Evolutionary conservation across 148 eudicot species (phyloP).

Genomic region (Linanthus parryae): DNA sequence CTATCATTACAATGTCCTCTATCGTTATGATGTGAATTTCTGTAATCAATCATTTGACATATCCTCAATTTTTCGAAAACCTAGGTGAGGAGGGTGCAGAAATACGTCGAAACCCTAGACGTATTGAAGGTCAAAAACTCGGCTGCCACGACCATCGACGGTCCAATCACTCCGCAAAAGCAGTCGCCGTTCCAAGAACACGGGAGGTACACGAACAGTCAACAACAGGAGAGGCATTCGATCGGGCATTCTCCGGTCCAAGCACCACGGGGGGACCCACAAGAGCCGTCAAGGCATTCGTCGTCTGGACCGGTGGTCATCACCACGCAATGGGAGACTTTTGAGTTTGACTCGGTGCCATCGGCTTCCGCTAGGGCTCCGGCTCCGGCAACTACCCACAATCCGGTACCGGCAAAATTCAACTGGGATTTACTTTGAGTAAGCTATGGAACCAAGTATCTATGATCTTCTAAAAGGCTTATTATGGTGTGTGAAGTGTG

Average conservation of each 20-base stretch:
- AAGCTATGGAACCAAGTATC: constrained; percentile 22
- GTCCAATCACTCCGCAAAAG: constrained; percentile 13
- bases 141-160: constrained; percentile 29
- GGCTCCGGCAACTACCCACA: constrained; percentile 22
- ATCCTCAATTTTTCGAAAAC: no score
- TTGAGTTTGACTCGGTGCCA: constrained; percentile 47
- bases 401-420: constrained; percentile 40
- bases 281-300: constrained; percentile 38
- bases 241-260: constrained; percentile 32
- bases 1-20: no score
- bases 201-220: constrained; percentile 18
- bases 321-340: constrained; percentile 95
- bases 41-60: no score
- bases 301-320: constrained; percentile 59
- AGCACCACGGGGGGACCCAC: constrained; percentile 12
- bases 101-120: constrained; percentile 79
- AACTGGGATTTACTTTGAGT: constrained; percentile 79
- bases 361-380: constrained; percentile 26
- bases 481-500: constrained; percentile 39
- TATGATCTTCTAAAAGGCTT: constrained; percentile 4
- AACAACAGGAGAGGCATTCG: constrained; percentile 41
- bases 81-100: constrained; percentile 89
- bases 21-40: no score
- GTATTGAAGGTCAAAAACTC: constrained; percentile 60
- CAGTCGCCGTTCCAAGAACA: constrained; percentile 21